These are phyloP conservation scores for Begonia masoniana DNA, from an alignment of 306 rosid genomes.

Conservation along the genomic window DNA sequence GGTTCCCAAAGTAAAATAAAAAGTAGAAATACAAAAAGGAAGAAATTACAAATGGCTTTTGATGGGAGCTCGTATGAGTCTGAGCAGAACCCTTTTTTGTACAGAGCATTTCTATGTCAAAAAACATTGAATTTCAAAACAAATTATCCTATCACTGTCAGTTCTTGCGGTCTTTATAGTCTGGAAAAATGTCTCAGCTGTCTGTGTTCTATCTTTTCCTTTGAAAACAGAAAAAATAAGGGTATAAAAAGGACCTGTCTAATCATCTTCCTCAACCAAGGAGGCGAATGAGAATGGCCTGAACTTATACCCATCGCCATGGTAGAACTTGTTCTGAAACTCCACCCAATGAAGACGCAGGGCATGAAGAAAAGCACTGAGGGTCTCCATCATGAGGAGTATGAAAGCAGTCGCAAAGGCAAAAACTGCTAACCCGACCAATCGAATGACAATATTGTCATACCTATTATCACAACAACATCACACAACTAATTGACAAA, in stretches of 20 bases:
- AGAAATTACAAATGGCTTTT: no score
- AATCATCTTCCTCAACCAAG: conserved; percentile 72
- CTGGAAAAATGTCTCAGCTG: no score
- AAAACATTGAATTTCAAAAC: no score
- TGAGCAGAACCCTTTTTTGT: no score
- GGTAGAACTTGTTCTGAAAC: conserved; percentile 89
- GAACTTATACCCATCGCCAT: conserved; percentile 95
- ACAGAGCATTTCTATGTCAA: no score
- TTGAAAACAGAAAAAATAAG: neutral
- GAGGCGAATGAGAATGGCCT: conserved; percentile 79
- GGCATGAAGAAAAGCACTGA: conserved; percentile 98
- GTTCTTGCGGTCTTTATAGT: no score
- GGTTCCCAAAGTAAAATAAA: no score
- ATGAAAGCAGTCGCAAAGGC: conserved; percentile 96
- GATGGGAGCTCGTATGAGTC: no score
- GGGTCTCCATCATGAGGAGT: conserved; percentile 97
- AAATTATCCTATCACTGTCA: no score
- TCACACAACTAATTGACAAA: conserved; percentile 6
- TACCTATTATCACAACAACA: conserved; percentile 44
- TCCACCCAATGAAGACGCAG: conserved; percentile 99
- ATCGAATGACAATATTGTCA: conserved; percentile 61
- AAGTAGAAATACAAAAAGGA: no score
- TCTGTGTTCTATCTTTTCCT: neutral
- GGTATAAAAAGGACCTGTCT: conserved; percentile 10
- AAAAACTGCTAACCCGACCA: conserved; percentile 80